A percentile compares a stretch with the other conserved stretches of the same genome.
Conservation (phyloP, 1,139 yeast genomes). For the Wickerhamomyces sp. region DNA sequence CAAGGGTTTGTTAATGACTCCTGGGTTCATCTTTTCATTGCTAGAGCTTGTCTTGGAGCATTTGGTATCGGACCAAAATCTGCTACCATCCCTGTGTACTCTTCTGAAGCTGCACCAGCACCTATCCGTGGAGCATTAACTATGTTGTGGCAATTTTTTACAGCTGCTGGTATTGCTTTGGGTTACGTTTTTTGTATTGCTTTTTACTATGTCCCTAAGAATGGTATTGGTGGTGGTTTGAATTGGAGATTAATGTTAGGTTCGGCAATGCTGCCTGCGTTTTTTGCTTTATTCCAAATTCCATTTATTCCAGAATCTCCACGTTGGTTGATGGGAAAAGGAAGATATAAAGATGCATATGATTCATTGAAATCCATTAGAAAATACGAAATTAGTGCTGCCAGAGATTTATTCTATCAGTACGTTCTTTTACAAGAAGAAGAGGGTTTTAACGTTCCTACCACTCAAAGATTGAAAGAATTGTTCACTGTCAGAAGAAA, state of each 20-base stretch:
- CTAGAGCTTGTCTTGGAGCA: constrained; percentile 62
- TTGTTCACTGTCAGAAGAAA: constrained; percentile 70
- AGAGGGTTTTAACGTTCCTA: constrained; percentile 51
- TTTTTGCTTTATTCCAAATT: constrained; percentile 61
- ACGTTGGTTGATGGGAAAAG: constrained; percentile 73
- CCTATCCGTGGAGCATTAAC: constrained; percentile 75
- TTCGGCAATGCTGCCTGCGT: constrained; percentile 70
- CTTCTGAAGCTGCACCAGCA: constrained; percentile 79
- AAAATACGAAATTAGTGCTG: constrained; percentile 54
- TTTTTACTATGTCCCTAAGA: constrained; percentile 42
- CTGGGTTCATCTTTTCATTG: constrained; percentile 75
- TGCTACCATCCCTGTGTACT: constrained; percentile 76
- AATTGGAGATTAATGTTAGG: constrained; percentile 84
- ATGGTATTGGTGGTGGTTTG: constrained; percentile 47
- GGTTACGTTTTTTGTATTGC: constrained; percentile 73
- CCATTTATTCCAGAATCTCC: constrained; percentile 77
- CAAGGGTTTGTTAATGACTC: constrained; percentile 58
- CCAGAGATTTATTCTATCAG: constrained; percentile 74
- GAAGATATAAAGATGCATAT: constrained; percentile 53
- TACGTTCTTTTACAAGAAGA: constrained; percentile 65
- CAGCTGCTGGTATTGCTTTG: constrained; percentile 82
- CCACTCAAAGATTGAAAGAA: constrained; percentile 47
- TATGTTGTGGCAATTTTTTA: constrained; percentile 88
- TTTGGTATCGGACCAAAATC: constrained; percentile 79
- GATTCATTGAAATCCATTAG: constrained; percentile 48